Evolutionary conservation across 208 protist species (phyloP).

Genomic region (Novymonas esmeraldas): DNA sequence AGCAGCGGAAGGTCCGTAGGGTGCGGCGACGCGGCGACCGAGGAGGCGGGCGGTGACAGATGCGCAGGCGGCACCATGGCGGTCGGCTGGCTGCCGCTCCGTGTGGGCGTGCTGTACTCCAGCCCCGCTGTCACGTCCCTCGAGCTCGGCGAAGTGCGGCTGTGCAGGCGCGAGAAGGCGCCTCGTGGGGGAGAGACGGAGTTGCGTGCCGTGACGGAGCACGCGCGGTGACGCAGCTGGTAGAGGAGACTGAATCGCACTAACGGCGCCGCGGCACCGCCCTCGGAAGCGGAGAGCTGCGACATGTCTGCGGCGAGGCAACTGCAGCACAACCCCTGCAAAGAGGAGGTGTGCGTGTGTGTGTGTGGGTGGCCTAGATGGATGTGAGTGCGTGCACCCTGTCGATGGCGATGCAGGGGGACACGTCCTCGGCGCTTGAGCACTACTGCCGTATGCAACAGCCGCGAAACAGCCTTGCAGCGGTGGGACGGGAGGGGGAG

Average conservation of each 20-base stretch:
- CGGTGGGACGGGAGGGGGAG: too few relatives aligned
- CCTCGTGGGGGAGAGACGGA: too few relatives aligned
- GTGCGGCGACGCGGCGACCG: neutral
- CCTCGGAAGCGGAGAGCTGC: neutral
- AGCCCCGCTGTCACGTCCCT: neutral
- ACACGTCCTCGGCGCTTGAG: too few relatives aligned
- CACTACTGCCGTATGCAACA: too few relatives aligned
- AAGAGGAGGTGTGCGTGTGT: too few relatives aligned
- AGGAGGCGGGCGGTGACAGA: neutral
- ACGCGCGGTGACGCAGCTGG: constrained; percentile 23
- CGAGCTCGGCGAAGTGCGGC: neutral
- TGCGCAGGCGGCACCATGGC: neutral
- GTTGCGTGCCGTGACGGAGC: constrained; percentile 20
- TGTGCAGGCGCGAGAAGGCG: too few relatives aligned
- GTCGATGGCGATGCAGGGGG: too few relatives aligned
- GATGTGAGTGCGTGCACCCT: too few relatives aligned
- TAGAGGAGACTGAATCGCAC: constrained; percentile 50
- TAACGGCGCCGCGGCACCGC: neutral
- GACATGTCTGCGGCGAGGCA: neutral
- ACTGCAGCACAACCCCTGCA: too few relatives aligned
- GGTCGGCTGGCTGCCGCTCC: neutral
- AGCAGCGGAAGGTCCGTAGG: constrained; percentile 10
- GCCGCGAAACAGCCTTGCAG: too few relatives aligned
- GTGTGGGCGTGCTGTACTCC: neutral
- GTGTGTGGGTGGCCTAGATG: too few relatives aligned